phyloP scores from a whole-genome alignment of 1,139 yeast genomes.

The Lodderomyces margitis region DNA sequence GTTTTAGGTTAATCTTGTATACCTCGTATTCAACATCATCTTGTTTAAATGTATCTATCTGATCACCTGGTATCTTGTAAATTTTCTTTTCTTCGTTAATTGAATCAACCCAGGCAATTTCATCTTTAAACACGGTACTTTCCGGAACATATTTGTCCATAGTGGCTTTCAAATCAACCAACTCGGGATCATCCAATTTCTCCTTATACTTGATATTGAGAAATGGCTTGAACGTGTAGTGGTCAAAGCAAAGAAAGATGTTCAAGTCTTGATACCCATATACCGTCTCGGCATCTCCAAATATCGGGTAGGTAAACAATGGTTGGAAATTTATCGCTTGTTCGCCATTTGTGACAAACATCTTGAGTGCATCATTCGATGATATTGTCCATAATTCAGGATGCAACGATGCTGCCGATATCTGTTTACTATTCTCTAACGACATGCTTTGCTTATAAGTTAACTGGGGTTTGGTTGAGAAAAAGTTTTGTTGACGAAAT shows the following conservation, averaged over 20 bases:
- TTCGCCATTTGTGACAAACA: conserved; percentile 52
- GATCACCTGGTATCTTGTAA: conserved; percentile 50
- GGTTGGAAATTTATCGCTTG: conserved; percentile 66
- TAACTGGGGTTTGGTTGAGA: background rate
- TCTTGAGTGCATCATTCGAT: conserved; percentile 60
- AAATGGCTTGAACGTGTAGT: conserved; percentile 45
- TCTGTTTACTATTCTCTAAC: conserved; percentile 4
- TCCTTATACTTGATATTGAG: conserved; percentile 55
- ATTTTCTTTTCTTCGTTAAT: conserved; percentile 44
- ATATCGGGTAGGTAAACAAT: conserved; percentile 84
- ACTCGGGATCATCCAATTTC: conserved; percentile 50
- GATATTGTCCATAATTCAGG: conserved; percentile 70
- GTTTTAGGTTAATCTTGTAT: conserved; percentile 40
- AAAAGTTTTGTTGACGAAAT: background rate
- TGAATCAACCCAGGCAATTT: conserved; percentile 60
- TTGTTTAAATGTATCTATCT: conserved; percentile 33
- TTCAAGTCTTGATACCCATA: conserved; percentile 77
- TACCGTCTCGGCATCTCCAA: conserved; percentile 86
- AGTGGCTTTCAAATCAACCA: conserved; percentile 52
- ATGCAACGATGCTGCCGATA: conserved; percentile 19
- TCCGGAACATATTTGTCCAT: conserved; percentile 60
- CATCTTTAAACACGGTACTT: conserved; percentile 60
- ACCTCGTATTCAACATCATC: conserved; percentile 32
- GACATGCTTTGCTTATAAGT: conserved; percentile 5
- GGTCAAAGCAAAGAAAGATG: conserved; percentile 47